A percentile compares a stretch with the other conserved stretches of the same genome.
phyloP scores from a whole-genome alignment of 2,329 filamentous ascomycete genomes.

The Colletotrichum sp. region DNA sequence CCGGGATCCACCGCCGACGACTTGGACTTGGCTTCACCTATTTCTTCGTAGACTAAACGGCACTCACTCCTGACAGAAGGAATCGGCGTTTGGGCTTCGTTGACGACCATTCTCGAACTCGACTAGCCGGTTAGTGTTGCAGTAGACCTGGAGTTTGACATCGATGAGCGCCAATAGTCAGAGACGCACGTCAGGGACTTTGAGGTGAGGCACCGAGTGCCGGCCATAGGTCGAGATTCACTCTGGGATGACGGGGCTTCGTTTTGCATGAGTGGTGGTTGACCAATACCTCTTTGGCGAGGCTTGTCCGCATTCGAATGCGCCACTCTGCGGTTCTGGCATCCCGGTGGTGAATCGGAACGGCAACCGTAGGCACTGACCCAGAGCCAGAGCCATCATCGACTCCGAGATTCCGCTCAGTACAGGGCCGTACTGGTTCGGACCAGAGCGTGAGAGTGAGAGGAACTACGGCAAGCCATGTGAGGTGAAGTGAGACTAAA shows the following conservation, averaged over 20 bases:
- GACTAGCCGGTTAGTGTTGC: neutral
- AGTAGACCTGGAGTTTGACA: neutral
- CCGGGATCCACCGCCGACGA: neutral
- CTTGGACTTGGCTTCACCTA: neutral
- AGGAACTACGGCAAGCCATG: neutral
- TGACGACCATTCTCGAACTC: neutral
- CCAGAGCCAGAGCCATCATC: neutral
- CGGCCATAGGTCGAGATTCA: neutral
- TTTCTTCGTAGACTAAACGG: neutral
- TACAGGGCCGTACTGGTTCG: neutral
- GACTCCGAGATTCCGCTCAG: neutral
- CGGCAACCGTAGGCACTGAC: neutral
- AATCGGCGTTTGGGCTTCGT: neutral
- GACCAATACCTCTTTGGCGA: conserved; percentile 2
- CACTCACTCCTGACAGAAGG: neutral
- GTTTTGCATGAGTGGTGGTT: neutral
- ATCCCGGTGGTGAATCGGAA: conserved; percentile 7
- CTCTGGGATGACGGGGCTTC: neutral
- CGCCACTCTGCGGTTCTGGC: neutral
- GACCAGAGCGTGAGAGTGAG: neutral
- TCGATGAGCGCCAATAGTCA: neutral
- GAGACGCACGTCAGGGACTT: neutral
- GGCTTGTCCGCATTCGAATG: neutral
- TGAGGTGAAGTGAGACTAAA: conserved; percentile 4
- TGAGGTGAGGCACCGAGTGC: neutral